These are phyloP conservation scores for Ophiostoma triangulosporum DNA, from an alignment of 2,329 filamentous ascomycete genomes.

Conservation along the genomic window DNA sequence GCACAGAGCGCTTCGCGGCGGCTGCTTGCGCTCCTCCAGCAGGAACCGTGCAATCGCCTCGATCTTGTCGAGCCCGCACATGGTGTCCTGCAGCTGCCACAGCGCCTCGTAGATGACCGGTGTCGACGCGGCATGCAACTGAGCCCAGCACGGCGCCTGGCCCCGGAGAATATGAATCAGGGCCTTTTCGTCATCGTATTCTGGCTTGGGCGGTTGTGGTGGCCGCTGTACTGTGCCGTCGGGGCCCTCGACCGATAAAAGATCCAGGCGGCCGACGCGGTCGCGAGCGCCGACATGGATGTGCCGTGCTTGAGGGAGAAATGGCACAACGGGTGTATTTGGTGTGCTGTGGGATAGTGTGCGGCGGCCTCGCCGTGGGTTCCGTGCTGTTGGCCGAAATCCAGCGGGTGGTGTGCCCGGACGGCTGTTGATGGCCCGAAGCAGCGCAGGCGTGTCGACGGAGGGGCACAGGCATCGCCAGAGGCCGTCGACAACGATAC, in stretches of 20 bases:
- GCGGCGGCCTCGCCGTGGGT: background rate
- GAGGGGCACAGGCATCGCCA: conserved; percentile 51
- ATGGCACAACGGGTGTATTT: background rate
- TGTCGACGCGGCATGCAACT: conserved; percentile 9
- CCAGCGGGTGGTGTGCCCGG: conserved; percentile 5
- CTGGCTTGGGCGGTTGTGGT: background rate
- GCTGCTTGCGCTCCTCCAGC: conserved; percentile 38
- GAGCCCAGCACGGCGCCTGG: conserved; percentile 8
- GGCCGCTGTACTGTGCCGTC: background rate
- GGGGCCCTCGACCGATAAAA: background rate
- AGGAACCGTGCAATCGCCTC: conserved; percentile 42
- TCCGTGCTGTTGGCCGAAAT: background rate
- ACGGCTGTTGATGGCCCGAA: conserved; percentile 18
- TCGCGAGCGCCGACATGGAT: background rate
- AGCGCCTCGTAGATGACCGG: conserved; percentile 25
- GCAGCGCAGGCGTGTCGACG: conserved; percentile 28
- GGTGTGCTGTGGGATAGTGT: background rate
- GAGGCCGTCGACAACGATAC: conserved; percentile 40
- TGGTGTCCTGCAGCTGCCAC: conserved; percentile 24
- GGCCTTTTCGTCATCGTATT: background rate
- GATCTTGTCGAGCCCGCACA: conserved; percentile 25
- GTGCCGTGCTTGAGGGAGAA: background rate
- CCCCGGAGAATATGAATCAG: conserved; percentile 6
- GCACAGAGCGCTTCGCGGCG: conserved; percentile 49
- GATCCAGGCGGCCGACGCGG: conserved; percentile 7